phyloP scores from a whole-genome alignment of 495 filamentous ascomycete genomes.

The Tuber brumale region DNA sequence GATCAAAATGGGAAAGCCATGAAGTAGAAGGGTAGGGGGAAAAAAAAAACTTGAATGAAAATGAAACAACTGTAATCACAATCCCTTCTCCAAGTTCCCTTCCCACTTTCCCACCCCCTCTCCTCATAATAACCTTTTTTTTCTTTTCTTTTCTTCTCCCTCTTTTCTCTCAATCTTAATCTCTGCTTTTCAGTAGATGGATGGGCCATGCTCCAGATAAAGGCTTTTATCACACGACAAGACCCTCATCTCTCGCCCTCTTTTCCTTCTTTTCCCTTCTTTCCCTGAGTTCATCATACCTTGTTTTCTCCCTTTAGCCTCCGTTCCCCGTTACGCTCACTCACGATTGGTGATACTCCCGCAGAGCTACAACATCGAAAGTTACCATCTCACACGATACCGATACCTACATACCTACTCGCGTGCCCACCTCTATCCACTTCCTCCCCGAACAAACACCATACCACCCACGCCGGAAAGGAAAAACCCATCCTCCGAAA shows the following conservation, averaged over 20 bases:
- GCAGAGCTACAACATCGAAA: not conserved
- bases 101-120: constrained; percentile 3
- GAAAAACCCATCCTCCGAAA: constrained; percentile 9
- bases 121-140: not conserved
- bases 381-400: not conserved
- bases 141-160: not conserved
- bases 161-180: not conserved
- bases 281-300: not conserved
- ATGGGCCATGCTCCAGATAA: not conserved
- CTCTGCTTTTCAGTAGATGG: not conserved
- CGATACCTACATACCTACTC: not conserved
- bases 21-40: not conserved
- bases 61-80: constrained; percentile 4
- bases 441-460: constrained; percentile 2
- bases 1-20: not conserved
- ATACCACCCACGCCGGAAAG: not conserved
- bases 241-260: not conserved
- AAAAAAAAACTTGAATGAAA: not conserved
- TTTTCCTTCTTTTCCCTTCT: not conserved
- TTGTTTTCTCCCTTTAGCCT: not conserved
- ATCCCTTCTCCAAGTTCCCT: not conserved
- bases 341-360: not conserved
- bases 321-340: not conserved
- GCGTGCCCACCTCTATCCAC: not conserved
- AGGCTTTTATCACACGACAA: constrained; percentile 2